A percentile compares a stretch with the other conserved stretches of the same genome.
These are phyloP conservation scores for Eremochloa ophiuroides DNA, from an alignment of 176 grass and related monocot species.

Conservation along the genomic window DNA sequence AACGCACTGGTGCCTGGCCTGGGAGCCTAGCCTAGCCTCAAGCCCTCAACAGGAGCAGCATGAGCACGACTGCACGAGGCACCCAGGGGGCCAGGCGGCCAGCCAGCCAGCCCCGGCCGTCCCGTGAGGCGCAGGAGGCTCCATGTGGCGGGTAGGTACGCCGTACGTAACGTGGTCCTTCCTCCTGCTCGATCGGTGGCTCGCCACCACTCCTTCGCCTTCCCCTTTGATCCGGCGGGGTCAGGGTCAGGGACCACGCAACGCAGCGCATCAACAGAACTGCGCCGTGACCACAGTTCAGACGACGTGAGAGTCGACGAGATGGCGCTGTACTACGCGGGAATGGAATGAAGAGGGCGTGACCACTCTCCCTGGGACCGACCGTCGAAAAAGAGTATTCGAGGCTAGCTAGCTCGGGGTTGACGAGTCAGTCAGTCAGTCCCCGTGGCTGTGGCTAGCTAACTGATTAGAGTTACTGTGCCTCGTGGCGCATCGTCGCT, in stretches of 20 bases:
- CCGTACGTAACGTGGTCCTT: not conserved
- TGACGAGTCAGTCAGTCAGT: not conserved
- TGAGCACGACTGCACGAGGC: not conserved
- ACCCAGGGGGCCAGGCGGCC: not conserved
- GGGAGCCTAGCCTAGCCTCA: no score
- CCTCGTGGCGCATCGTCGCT: no score
- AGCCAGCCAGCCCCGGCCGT: not conserved
- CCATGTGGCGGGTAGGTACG: constrained; percentile 3
- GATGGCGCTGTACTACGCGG: not conserved
- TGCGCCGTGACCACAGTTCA: constrained; percentile 28
- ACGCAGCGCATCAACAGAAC: constrained; percentile 15
- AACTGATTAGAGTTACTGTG: no score
- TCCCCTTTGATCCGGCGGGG: no score
- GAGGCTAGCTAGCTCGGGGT: not conserved
- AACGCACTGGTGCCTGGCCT: not conserved
- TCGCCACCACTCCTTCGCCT: no score
- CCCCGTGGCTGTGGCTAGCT: no score
- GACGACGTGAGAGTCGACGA: not conserved
- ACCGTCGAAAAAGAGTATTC: not conserved
- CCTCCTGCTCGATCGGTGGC: not conserved
- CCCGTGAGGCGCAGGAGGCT: not conserved
- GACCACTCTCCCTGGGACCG: not conserved
- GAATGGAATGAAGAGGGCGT: constrained; percentile 36
- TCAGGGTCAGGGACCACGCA: constrained; percentile 23
- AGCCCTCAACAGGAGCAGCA: not conserved